Conservation (phyloP, 2,329 filamentous ascomycete genomes). For the Ophiostoma montium region DNA sequence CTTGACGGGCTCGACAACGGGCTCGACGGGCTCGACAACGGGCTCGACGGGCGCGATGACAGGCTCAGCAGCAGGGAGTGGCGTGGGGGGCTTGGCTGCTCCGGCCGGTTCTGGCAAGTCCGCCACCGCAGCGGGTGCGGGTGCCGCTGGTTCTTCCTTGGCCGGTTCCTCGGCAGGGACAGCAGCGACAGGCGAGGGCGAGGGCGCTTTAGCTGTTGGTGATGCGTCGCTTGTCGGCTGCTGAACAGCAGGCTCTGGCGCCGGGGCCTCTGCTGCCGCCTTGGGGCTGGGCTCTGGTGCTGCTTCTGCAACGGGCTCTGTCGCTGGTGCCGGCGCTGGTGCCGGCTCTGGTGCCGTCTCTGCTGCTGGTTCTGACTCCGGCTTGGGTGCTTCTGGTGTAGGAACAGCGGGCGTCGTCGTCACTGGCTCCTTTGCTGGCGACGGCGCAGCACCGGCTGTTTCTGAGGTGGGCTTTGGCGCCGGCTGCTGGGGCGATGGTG, state of each 20-base stretch:
- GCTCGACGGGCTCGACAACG: no score
- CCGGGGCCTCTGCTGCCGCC: background rate
- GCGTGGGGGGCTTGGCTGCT: no score
- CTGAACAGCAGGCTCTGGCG: background rate
- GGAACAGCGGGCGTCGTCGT: background rate
- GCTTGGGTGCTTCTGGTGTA: background rate
- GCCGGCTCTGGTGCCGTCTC: background rate
- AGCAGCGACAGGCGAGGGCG: background rate
- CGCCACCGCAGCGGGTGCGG: background rate
- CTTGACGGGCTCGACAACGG: no score
- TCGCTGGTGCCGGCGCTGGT: background rate
- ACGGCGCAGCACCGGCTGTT: background rate
- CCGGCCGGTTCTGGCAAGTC: no score
- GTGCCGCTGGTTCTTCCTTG: background rate
- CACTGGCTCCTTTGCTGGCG: background rate
- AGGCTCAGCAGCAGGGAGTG: background rate
- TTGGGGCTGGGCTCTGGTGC: background rate
- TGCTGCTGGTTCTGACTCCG: background rate
- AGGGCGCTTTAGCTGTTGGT: background rate
- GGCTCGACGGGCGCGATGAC: no score
- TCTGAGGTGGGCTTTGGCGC: background rate
- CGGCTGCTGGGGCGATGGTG: background rate
- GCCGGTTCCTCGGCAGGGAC: background rate
- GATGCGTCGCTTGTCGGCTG: no score
- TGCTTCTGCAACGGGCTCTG: background rate